A percentile compares a stretch with the other conserved stretches of the same genome.
phyloP scores from a whole-genome alignment of 306 rosid genomes.

The Cucurbita maxima region DNA sequence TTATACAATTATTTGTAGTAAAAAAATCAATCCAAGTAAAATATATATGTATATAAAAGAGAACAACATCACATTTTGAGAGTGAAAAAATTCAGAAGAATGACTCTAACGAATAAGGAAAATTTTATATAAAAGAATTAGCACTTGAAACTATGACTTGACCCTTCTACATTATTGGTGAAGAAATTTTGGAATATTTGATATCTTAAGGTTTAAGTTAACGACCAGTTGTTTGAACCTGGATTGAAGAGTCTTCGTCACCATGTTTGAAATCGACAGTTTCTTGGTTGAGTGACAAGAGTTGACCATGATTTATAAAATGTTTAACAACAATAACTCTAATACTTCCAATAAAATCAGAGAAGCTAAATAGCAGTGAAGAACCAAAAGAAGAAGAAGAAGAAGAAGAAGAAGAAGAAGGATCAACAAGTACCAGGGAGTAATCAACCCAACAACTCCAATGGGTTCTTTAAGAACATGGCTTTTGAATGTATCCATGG shows the following conservation, averaged over 20 bases:
- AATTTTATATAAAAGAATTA: neutral
- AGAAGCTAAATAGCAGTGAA: neutral
- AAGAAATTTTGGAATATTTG: neutral
- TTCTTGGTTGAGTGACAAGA: neutral
- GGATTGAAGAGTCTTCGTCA: neutral
- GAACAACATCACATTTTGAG: neutral
- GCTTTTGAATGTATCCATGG: conserved; percentile 66
- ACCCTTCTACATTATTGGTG: neutral
- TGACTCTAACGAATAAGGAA: neutral
- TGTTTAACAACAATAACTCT: neutral
- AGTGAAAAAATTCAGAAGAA: neutral
- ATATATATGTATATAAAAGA: neutral
- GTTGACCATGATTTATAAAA: neutral
- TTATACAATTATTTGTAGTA: neutral
- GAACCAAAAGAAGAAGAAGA: neutral
- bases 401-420: neutral
- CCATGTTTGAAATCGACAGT: neutral
- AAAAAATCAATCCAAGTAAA: neutral
- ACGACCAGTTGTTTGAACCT: neutral
- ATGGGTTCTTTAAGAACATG: conserved; percentile 77
- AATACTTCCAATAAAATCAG: neutral
- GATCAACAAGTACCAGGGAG: conserved; percentile 59
- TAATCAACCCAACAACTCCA: conserved; percentile 79
- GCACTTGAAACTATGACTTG: neutral
- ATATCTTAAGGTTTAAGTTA: neutral